Evolutionary conservation across 1,284 basidiomycete species (phyloP), one percentile per base, ranked within the genome.

Genomic region (Trichosporon inkin): DNA sequence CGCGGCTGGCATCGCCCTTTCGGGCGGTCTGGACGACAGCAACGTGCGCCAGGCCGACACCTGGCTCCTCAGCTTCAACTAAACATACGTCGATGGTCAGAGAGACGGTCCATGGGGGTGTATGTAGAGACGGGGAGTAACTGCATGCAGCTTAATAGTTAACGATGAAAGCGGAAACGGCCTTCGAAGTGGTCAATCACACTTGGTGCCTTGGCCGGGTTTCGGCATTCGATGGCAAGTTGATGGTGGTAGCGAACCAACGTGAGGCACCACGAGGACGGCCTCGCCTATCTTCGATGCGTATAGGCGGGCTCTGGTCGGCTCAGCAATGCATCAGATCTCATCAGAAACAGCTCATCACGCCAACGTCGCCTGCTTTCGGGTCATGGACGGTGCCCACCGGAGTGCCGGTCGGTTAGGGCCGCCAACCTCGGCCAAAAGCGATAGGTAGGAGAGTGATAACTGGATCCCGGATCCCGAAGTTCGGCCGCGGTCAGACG

Each of bases 1-100:
- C 1, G 66, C 36, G 10, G 57, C 52, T 14, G 61, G 63, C 2
- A 60, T 70, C n/a, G 66, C 74, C 0, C 38, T 78, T 0, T 72
- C 71, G 54, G 77, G 77, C 4, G 77, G 77, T 1, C 53, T 77
- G 44, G 68, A 77, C 58, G 70, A 62, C 41, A 62, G 58, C 28
- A 78, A 77, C 55, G 70, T 69, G 36, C 56, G 77, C 17, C 54
- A 76, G 16, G 58, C 34, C 0, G 75, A 78, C 59, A 68, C 64
- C 4, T 78, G 75, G 75, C 58, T 71, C 3, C 53, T 75, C 36
- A 16, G 44, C 16, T 19, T 62, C 28, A 20, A 44, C 24, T 58
- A 24, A 32, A 32, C 28, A 8, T 22, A 28, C 28, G 47, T 14
- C 22, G 24, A 4, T 32, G 28, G 4, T 32, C 28, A 8, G 8